A percentile compares a stretch with the other conserved stretches of the same genome.
phyloP scores from a whole-genome alignment of 2,329 filamentous ascomycete species.

The Microdochium trichocladiopsis region DNA sequence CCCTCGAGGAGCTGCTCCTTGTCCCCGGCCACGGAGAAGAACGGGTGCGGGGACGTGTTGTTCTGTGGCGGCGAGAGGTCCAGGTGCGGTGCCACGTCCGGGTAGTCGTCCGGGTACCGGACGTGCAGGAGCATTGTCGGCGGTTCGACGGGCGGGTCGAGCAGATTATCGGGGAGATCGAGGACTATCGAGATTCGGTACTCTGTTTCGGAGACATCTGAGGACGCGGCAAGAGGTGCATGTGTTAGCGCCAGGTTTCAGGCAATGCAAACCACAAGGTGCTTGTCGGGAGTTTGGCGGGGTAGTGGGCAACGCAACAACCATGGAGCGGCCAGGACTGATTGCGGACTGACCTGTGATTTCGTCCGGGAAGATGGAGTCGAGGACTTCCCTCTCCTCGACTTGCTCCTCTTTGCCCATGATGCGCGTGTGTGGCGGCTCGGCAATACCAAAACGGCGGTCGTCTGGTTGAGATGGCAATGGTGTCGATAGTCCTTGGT shows the following conservation, averaged over 20 bases:
- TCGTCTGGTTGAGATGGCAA: not conserved
- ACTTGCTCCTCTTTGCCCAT: constrained; percentile 81
- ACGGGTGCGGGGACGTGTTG: constrained; percentile 57
- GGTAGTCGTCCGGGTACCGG: constrained; percentile 84
- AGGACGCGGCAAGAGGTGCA: constrained; percentile 1
- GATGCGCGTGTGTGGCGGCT: constrained; percentile 10
- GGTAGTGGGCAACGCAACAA: constrained; percentile 3
- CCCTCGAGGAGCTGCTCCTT: constrained; percentile 65
- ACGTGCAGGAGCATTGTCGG: constrained; percentile 77
- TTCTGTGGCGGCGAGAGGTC: constrained; percentile 72
- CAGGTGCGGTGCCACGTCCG: constrained; percentile 76
- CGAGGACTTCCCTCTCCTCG: constrained; percentile 95
- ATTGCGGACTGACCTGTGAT: constrained; percentile 62
- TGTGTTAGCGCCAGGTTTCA: constrained; percentile 11
- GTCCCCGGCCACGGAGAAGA: constrained; percentile 77
- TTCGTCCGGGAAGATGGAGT: constrained; percentile 97
- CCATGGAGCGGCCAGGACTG: no score
- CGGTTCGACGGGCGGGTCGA: constrained; percentile 51
- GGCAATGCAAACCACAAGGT: not conserved
- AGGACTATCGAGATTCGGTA: constrained; percentile 83
- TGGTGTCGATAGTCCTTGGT: not conserved
- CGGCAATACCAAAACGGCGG: not conserved
- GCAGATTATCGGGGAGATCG: constrained; percentile 58
- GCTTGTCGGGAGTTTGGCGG: not conserved
- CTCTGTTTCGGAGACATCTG: constrained; percentile 85